Percentiles rank a stretch among this genome's conserved stretches.
Conservation (phyloP, 768 basidiomycete genomes). For the Hericium coralloides region DNA sequence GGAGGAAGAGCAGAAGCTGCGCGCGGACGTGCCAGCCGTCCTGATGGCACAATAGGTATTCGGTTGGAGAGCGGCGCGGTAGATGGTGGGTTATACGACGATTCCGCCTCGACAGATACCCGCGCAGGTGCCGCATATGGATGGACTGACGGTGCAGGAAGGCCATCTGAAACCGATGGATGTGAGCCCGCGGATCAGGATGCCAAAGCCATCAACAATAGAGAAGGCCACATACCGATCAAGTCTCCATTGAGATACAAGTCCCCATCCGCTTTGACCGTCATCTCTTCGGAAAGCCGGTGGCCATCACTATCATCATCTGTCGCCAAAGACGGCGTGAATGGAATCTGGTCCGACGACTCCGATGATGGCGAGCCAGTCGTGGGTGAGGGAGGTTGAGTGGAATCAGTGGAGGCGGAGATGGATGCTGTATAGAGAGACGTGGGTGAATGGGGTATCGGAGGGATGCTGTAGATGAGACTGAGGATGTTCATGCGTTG, state of each 20-base stretch:
- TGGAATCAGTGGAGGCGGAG: slow-evolving; percentile 42
- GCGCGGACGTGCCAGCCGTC: slow-evolving; percentile 31
- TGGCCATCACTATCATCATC: slow-evolving; percentile 9
- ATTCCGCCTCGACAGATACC: not conserved
- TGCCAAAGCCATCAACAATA: not conserved
- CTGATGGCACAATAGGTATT: slow-evolving; percentile 15
- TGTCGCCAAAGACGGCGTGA: slow-evolving; percentile 19
- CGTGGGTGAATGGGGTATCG: slow-evolving; percentile 57
- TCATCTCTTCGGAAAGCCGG: slow-evolving; percentile 13
- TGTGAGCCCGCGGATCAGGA: not conserved
- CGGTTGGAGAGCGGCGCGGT: slow-evolving; percentile 2
- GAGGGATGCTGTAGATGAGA: slow-evolving; percentile 80
- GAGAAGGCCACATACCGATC: slow-evolving; percentile 1
- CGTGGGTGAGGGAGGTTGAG: slow-evolving; percentile 39
- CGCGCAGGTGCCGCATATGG: slow-evolving; percentile 1
- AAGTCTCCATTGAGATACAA: slow-evolving; percentile 2
- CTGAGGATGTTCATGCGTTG: slow-evolving; percentile 91
- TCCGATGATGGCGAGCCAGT: slow-evolving; percentile 46
- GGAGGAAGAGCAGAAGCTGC: slow-evolving; percentile 57
- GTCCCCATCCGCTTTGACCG: slow-evolving; percentile 15
- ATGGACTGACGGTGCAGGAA: not conserved
- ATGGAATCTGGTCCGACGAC: slow-evolving; percentile 32
- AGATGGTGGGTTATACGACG: not conserved
- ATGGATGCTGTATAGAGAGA: slow-evolving; percentile 36
- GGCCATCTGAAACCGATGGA: not conserved